Evolutionary conservation across 176 grass and related monocot genomes (phyloP), one percentile per base, ranked within the genome.

Genomic region (Oryza australiensis): DNA sequence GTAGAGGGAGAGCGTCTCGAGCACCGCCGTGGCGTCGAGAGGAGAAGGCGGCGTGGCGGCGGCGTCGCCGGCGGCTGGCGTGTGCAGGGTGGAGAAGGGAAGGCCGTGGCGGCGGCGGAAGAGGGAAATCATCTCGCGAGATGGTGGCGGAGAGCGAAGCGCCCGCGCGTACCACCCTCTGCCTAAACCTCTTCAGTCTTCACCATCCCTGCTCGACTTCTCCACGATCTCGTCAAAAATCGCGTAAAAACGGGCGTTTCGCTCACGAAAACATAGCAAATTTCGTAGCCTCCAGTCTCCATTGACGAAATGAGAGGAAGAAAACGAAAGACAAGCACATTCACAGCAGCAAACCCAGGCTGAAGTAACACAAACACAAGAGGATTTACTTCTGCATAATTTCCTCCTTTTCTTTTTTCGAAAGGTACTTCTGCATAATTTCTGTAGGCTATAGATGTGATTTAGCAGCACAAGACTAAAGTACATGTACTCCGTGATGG

Each of bases 1-100:
- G 80, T 98, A 98, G 78, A 86, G 85, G 30, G 90, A 93, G 12
- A 95, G 96, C 26, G 93, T 93, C 68, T 85, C 68, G 35, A 90
- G 85, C 66, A 93, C 90, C 65, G 93, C 79, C 42, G 75, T 60
- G 7, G 82, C 46, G 85, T 92, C 86, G 24, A 88, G 40, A 13
- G 85, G 37, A 2, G 62, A 8, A 5, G 89, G 38, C 41, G 73
- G 64, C 27, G 69, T 28, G 1, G 48, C 5, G 5, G 49, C 6
- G 5, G 70, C 0, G 11, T 12, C 9, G 76, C 0, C 35, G 38
- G 78, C 6, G 1, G 55, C 12, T 28, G 77, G 20, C 22, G 23
- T 4, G 3, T 27, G 63, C 0, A 86, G 35, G 26, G 82, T 72
- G 83, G 81, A 87, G 46, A 86, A 85, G 57, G 66, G 74, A 28